These are phyloP conservation scores for Pseudogymnoascus sp. DNA, from an alignment of 2,329 filamentous ascomycete species.

Conservation along the genomic window DNA sequence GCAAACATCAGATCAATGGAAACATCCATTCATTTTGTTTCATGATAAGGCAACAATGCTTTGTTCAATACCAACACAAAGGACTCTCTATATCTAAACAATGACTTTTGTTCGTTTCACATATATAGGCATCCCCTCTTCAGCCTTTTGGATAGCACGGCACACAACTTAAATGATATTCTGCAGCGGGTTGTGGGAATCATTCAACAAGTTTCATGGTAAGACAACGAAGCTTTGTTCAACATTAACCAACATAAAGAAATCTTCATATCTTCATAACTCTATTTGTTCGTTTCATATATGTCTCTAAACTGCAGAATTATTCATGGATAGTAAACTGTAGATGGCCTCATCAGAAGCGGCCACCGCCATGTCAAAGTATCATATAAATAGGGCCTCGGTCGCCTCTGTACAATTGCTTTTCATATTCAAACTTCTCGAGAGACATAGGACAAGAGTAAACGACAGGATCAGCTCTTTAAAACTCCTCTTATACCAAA, in stretches of 20 bases:
- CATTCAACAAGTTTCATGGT: background rate
- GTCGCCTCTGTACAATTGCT: background rate
- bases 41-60: background rate
- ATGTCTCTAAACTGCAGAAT: background rate
- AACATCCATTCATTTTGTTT: background rate
- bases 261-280: background rate
- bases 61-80: background rate
- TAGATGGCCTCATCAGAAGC: background rate
- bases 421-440: background rate
- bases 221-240: background rate
- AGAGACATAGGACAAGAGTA: background rate
- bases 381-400: conserved; percentile 1
- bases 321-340: background rate
- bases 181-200: too few relatives aligned
- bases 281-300: background rate
- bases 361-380: background rate
- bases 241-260: background rate
- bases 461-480: background rate
- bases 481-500: background rate
- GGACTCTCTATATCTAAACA: background rate
- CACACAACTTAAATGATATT: too few relatives aligned
- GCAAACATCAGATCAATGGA: background rate
- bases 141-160: too few relatives aligned
- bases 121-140: background rate
- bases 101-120: background rate